Evolutionary conservation across 805 yeast genomes (phyloP), one percentile per base, ranked within the genome.

Genomic region (Suhomyces faveliae): DNA sequence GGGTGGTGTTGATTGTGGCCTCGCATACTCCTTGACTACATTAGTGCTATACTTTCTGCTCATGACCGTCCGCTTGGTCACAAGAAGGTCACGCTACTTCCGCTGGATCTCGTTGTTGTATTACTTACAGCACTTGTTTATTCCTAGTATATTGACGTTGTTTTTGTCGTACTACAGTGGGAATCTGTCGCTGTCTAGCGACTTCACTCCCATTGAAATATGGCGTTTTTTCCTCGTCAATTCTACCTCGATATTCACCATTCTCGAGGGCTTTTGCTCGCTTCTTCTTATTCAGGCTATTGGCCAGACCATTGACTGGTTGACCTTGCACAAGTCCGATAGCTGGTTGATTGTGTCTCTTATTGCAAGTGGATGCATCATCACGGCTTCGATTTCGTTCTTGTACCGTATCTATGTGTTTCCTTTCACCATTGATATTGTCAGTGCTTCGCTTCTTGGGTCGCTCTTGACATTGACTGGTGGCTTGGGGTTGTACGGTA

Each of bases 201-300:
- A 11, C 43, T 24, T 12, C 33, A 22, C n/a, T 19, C 57, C 60
- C 6, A 76, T 87, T 38, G 68, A 71, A 48, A 77, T 86, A 10
- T 94, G 98, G 98, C 79, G 81, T 51, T 63, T 77, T 40, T 67
- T 86, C 24, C 71, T 94, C 30, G 74, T 82, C 44, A 87, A 90
- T 61, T 81, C 96, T 4, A 94, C 99, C 0, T 94, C 97, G 1
- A 72, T 88, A 40, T 92, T 94, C 66, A 88, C 97, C 0, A 75
- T 90, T 15, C 70, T 91, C 45, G 99, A 94, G 68, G 99, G 99
- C 1, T 84, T 94, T 57, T 95, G 97, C 66, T 83, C 97, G 0
- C 78, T 94, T 21, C 73, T 94, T 48, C 84, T 89, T n/a, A 89
- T 94, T 51, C 99, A 94, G 69, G 88, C 96, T 11, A 78, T 88